A percentile compares a stretch with the other conserved stretches of the same genome.
phyloP scores from a whole-genome alignment of 164 flowering plant species.

The Vitis riparia region DNA sequence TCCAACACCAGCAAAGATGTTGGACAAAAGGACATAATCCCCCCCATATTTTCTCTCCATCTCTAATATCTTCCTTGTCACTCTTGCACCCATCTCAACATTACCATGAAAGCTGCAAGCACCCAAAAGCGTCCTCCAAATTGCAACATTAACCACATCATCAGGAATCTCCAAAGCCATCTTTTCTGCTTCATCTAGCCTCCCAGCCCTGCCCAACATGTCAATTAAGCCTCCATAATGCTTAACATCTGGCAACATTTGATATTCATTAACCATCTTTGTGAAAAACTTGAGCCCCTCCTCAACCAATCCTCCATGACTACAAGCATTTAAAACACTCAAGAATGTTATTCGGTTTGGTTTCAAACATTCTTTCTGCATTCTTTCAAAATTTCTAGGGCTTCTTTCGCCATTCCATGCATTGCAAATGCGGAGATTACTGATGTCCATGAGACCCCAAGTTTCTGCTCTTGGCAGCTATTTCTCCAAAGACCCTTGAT shows the following conservation, averaged over 20 bases:
- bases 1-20: slow-evolving; percentile 51
- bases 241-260: slow-evolving; percentile 41
- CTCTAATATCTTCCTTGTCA: slow-evolving; percentile 48
- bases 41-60: slow-evolving; percentile 55
- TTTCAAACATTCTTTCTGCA: slow-evolving; percentile 29
- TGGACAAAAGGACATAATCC: slow-evolving; percentile 56
- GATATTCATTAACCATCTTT: slow-evolving; percentile 38
- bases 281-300: slow-evolving; percentile 51
- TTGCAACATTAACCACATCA: slow-evolving; percentile 34
- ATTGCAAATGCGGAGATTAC: slow-evolving; percentile 49
- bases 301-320: slow-evolving; percentile 66
- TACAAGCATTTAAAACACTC: slow-evolving; percentile 60
- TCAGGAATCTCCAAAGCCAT: slow-evolving; percentile 42
- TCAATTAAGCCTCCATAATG: slow-evolving; percentile 61
- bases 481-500: slow-evolving; percentile 32
- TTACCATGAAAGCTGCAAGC: slow-evolving; percentile 64
- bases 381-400: slow-evolving; percentile 32
- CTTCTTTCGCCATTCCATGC: slow-evolving; percentile 57
- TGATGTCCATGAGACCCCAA: slow-evolving; percentile 48
- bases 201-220: slow-evolving; percentile 59
- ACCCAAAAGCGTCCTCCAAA: slow-evolving; percentile 71
- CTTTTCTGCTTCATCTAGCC: slow-evolving; percentile 59
- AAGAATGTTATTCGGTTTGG: slow-evolving; percentile 59
- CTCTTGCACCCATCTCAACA: slow-evolving; percentile 56
- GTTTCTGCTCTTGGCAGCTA: background rate